Evolutionary conservation across 352 stramenopile genomes (phyloP).

Genomic region (Globisporangium rhizosaccharum): DNA sequence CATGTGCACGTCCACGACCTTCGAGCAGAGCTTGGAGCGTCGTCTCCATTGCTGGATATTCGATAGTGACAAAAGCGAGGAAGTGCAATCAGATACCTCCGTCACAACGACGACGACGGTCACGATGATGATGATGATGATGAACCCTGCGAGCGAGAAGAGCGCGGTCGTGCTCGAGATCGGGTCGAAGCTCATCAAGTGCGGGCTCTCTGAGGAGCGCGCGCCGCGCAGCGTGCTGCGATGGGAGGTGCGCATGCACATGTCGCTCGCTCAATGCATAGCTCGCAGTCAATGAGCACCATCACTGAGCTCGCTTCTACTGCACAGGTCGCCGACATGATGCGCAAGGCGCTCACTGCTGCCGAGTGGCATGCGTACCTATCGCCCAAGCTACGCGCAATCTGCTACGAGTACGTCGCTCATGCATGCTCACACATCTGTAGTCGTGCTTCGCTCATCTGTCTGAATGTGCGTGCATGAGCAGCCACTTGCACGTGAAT

Average conservation of each 20-base stretch:
- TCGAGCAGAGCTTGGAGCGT: slow-evolving; percentile 10
- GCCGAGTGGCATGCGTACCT: slow-evolving; percentile 46
- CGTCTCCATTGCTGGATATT: slow-evolving; percentile 6
- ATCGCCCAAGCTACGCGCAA: slow-evolving; percentile 41
- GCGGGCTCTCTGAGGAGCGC: slow-evolving; percentile 70
- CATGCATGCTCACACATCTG: neutral
- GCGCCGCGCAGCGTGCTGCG: slow-evolving; percentile 54
- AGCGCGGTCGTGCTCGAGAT: slow-evolving; percentile 77
- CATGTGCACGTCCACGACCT: neutral
- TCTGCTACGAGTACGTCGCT: slow-evolving; percentile 70
- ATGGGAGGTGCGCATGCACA: slow-evolving; percentile 46
- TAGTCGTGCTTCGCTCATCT: neutral
- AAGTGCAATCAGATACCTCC: neutral
- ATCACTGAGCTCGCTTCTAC: too few species aligned
- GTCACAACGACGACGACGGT: neutral
- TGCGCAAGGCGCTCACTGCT: slow-evolving; percentile 26
- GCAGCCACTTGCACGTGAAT: slow-evolving; percentile 64
- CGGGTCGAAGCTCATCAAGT: slow-evolving; percentile 58
- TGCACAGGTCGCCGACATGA: slow-evolving; percentile 47
- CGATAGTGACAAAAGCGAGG: slow-evolving; percentile 8
- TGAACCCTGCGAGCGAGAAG: slow-evolving; percentile 34
- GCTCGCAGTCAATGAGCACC: neutral
- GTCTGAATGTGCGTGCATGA: neutral
- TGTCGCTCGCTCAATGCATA: neutral
- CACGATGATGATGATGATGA: slow-evolving; percentile 10